Evolutionary conservation across 805 yeast species (phyloP).

Genomic region (Saccharomycopsis babjevae): DNA sequence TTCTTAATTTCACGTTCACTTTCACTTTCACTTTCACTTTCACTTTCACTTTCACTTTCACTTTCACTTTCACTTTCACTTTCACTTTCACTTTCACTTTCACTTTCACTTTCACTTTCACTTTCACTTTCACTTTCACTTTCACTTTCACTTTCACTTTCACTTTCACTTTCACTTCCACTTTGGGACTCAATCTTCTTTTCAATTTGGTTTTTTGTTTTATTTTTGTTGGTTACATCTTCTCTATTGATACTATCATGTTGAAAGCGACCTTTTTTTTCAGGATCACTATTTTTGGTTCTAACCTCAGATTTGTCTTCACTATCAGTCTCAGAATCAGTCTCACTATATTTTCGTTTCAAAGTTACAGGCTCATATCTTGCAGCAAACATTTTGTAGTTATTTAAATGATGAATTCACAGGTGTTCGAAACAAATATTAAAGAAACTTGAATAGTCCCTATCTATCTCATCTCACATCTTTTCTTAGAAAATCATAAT

Average conservation of each 20-base stretch:
- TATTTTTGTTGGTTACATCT: background rate
- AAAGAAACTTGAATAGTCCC: too few relatives aligned
- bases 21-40: too few relatives aligned
- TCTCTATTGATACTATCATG: background rate
- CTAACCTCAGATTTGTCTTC: slow-evolving; percentile 7
- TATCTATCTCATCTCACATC: too few relatives aligned
- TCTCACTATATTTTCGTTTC: slow-evolving; percentile 21
- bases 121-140: slow-evolving; percentile 20
- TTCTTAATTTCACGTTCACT: too few relatives aligned
- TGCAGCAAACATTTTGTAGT: slow-evolving; percentile 47
- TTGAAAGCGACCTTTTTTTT: background rate
- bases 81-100: slow-evolving; percentile 19
- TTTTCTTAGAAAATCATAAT: too few relatives aligned
- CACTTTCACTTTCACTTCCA: slow-evolving; percentile 20
- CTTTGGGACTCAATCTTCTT: background rate
- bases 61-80: slow-evolving; percentile 12
- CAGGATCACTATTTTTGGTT: background rate
- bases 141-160: slow-evolving; percentile 20
- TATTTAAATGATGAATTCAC: background rate
- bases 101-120: slow-evolving; percentile 20
- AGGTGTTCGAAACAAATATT: too few relatives aligned
- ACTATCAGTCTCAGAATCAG: slow-evolving; percentile 3
- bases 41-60: slow-evolving; percentile 17
- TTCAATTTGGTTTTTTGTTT: background rate
- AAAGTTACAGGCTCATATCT: slow-evolving; percentile 44